A percentile compares a stretch with the other conserved stretches of the same genome.
Evolutionary conservation across 2,329 filamentous ascomycete species (phyloP).

Genomic region (Talaromyces sp.): DNA sequence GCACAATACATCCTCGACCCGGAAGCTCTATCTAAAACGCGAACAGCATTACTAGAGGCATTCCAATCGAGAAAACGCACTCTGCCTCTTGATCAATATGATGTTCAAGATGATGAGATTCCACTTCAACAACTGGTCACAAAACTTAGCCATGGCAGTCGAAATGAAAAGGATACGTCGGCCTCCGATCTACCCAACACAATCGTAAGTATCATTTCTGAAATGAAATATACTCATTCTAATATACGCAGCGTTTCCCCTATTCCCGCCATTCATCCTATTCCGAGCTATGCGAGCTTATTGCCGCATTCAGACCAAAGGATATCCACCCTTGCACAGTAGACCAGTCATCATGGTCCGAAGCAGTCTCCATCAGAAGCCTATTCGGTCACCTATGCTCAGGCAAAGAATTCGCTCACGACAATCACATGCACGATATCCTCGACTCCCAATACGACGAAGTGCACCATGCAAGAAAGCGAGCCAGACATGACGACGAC

Average conservation of each 20-base stretch:
- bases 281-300: conserved; percentile 71
- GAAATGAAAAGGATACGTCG: conserved; percentile 3
- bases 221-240: conserved; percentile 2
- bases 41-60: conserved; percentile 35
- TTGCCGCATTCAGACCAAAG: conserved; percentile 68
- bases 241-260: conserved; percentile 63
- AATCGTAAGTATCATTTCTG: conserved; percentile 35
- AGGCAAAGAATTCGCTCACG: conserved; percentile 64
- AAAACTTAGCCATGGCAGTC: conserved; percentile 32
- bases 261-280: conserved; percentile 92
- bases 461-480: conserved; percentile 19
- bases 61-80: conserved; percentile 36
- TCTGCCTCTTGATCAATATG: conserved; percentile 43
- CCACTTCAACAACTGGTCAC: conserved; percentile 39
- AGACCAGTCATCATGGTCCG: conserved; percentile 64
- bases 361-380: conserved; percentile 63
- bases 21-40: conserved; percentile 29
- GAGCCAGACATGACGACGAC: conserved; percentile 20
- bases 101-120: conserved; percentile 40
- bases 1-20: conserved; percentile 39
- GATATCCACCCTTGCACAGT: conserved; percentile 86
- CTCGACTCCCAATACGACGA: conserved; percentile 24
- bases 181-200: conserved; percentile 27
- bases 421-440: conserved; percentile 59
- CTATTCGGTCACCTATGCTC: conserved; percentile 75